Evolutionary conservation across 345 rosid genomes (phyloP).

Genomic region (Gossypium ekmanianum): DNA sequence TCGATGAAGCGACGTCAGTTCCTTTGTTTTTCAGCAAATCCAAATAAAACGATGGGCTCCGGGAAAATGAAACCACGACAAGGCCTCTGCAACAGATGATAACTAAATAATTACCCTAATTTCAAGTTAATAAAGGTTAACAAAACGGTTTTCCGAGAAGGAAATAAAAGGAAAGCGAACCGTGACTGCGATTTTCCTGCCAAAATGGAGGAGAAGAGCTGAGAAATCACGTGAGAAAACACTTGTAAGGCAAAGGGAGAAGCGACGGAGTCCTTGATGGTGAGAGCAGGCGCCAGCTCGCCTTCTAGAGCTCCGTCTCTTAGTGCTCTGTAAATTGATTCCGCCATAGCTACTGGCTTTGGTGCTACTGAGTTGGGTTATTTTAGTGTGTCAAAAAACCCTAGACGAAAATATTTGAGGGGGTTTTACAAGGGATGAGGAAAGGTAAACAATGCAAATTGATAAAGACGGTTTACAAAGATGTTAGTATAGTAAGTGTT

Average conservation of each 20-base stretch:
- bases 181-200: slow-evolving; percentile 77
- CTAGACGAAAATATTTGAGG: background rate
- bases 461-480: no score
- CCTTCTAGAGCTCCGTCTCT: slow-evolving; percentile 85
- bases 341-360: slow-evolving; percentile 48
- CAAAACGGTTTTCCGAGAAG: background rate
- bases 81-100: slow-evolving; percentile 19
- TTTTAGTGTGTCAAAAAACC: background rate
- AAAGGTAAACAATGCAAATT: no score
- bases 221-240: slow-evolving; percentile 54
- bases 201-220: slow-evolving; percentile 48
- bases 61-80: slow-evolving; percentile 57
- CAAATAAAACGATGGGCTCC: slow-evolving; percentile 65
- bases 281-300: slow-evolving; percentile 73
- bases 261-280: slow-evolving; percentile 56
- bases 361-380: background rate
- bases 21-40: slow-evolving; percentile 53
- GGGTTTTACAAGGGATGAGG: background rate
- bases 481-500: no score
- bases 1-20: slow-evolving; percentile 38
- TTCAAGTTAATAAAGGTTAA: background rate
- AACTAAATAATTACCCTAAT: background rate
- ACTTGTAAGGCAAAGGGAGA: slow-evolving; percentile 71
- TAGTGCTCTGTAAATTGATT: slow-evolving; percentile 63
- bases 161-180: slow-evolving; percentile 17